Conservation (phyloP, 2,329 filamentous ascomycete genomes). For the Huntiella omanensis region DNA sequence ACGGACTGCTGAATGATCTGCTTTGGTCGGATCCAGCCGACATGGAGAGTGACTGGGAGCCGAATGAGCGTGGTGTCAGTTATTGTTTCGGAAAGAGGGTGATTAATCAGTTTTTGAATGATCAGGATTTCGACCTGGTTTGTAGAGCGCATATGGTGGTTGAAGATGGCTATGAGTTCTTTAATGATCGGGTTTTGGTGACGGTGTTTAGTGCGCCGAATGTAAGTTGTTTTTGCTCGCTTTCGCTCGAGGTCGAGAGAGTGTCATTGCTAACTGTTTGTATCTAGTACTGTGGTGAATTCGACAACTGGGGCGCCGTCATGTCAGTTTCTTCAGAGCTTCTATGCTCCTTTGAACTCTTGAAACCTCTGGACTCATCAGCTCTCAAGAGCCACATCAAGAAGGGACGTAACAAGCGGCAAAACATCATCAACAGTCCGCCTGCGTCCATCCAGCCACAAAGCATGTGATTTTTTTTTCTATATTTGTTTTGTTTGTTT, state of each 20-base stretch:
- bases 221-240: conserved; percentile 35
- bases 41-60: conserved; percentile 96
- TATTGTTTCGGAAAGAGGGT: conserved; percentile 98
- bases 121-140: conserved; percentile 92
- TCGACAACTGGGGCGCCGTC: conserved; percentile 97
- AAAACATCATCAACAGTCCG: conserved; percentile 89
- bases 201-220: conserved; percentile 97
- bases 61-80: conserved; percentile 89
- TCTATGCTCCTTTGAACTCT: conserved; percentile 87
- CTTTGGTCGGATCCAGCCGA: conserved; percentile 96
- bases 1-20: conserved; percentile 83
- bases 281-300: conserved; percentile 81
- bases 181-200: conserved; percentile 82
- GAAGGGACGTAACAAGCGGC: conserved; percentile 85
- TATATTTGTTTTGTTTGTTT: conserved; percentile 2
- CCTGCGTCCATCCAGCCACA: conserved; percentile 9
- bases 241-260: not conserved
- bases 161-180: conserved; percentile 97
- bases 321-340: conserved; percentile 94
- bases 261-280: conserved; percentile 15
- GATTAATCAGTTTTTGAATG: conserved; percentile 84
- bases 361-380: conserved; percentile 90
- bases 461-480: conserved; percentile 10
- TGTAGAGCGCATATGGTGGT: conserved; percentile 98
- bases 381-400: conserved; percentile 98